Base-by-base conservation (phyloP, 2,329 filamentous ascomycete species). In the Colletotrichum sp. region DNA sequence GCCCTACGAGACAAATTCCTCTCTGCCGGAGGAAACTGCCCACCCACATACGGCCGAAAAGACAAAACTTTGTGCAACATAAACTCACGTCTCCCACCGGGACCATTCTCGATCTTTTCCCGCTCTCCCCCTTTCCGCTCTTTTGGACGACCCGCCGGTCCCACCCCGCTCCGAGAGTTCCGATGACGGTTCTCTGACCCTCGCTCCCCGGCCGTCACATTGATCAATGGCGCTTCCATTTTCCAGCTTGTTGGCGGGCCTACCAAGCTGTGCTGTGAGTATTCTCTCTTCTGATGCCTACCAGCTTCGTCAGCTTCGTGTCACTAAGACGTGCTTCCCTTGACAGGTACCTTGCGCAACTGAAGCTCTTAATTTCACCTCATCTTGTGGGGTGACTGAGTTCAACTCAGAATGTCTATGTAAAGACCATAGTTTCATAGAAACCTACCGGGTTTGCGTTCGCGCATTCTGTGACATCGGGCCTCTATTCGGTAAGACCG, bases 181-280 rank as follows among this genome's bases (percentile, higher is more conserved):
- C 59, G 59, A 63, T 63, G 59, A 63, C 12, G 28, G 59, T 63
- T 18, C 59, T 28, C 18, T 63, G 59, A 63, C 59, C 12, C 4
- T 34, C 57, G 13, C 16, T 32, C 57, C 30, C 57, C 28, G 26
- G 57, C 57, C 16, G 26, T 60, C 57, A 60, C 1, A 32, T 32
- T 60, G 24, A 28, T 34, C 70, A 59, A 76, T 76, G 70, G 63
- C 55, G 44, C 28, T 62, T 3, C 70, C 57, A 26, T 65, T 76
- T 28, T n/a, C 64, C 21, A 65, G 28, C 6, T 66, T 73, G 44
- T 8, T 24, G 16, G 64, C 24, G 10, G 32, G 16, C 34, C 21
- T 76, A 32, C 74, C 74, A n/a, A 49, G n/a, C 34, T 76, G 74
- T 32, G 74, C 74, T 16, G 74, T 76, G 9, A 68, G 73, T 62